These are phyloP conservation scores for Calonectria fujianensis DNA, from an alignment of 2,329 filamentous ascomycete genomes.

Conservation along the genomic window DNA sequence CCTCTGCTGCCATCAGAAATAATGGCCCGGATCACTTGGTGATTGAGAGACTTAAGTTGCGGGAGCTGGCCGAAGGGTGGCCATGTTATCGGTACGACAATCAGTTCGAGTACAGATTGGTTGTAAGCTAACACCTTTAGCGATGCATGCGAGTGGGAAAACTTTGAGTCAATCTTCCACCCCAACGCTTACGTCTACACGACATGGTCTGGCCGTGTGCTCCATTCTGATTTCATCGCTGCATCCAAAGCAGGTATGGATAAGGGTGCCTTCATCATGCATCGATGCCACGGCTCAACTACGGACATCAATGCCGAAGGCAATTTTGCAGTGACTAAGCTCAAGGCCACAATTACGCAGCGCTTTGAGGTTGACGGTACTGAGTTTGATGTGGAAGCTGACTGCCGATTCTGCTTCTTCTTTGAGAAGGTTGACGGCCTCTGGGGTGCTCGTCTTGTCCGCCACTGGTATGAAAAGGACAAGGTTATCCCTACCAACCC, in stretches of 20 bases:
- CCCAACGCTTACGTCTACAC: conserved; percentile 69
- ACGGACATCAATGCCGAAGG: conserved; percentile 64
- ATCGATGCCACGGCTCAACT: conserved; percentile 64
- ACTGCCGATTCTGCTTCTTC: conserved; percentile 68
- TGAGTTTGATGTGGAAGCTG: conserved; percentile 67
- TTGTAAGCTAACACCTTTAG: conserved; percentile 49
- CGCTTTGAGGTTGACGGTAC: conserved; percentile 64
- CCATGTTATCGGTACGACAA: conserved; percentile 64
- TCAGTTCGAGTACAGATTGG: neutral
- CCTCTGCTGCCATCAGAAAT: conserved; percentile 65
- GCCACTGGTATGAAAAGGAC: conserved; percentile 73
- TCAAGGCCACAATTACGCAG: conserved; percentile 71
- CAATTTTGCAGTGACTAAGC: conserved; percentile 66
- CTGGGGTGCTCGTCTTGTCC: conserved; percentile 67
- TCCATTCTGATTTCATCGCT: conserved; percentile 63
- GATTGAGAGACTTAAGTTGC: conserved; percentile 66
- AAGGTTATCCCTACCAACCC: conserved; percentile 68
- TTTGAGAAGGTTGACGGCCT: conserved; percentile 62
- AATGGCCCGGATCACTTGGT: conserved; percentile 67
- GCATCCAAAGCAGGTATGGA: conserved; percentile 64
- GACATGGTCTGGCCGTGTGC: conserved; percentile 68
- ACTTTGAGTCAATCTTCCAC: conserved; percentile 70
- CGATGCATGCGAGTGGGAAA: conserved; percentile 72
- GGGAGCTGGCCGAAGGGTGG: conserved; percentile 70
- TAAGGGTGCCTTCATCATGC: conserved; percentile 66